phyloP scores from a whole-genome alignment of 495 filamentous ascomycete species.

The Penicillium taxi region DNA sequence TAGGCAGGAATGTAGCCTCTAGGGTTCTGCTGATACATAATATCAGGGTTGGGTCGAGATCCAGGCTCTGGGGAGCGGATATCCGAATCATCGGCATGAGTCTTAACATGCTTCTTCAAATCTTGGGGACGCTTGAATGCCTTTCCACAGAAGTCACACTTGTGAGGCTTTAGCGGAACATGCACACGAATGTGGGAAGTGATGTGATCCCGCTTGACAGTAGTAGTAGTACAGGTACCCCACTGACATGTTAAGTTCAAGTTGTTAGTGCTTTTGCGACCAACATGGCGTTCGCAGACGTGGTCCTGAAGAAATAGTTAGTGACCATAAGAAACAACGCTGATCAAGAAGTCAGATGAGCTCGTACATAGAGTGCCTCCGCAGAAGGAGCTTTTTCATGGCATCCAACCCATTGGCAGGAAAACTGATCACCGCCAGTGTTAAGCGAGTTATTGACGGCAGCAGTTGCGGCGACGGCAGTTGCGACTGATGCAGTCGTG shows the following conservation, averaged over 20 bases:
- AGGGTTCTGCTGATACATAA: conserved; percentile 46
- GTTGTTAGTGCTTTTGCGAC: conserved; percentile 98
- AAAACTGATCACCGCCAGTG: conserved; percentile 51
- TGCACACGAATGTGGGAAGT: conserved; percentile 98
- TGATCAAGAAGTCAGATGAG: conserved; percentile 7
- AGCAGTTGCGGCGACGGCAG: conserved; percentile 37
- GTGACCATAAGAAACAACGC: neutral
- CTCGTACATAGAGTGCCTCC: conserved; percentile 88
- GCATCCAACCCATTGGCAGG: conserved; percentile 84
- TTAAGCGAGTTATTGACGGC: conserved; percentile 35
- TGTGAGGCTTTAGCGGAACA: conserved; percentile 95
- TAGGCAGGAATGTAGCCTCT: conserved; percentile 38
- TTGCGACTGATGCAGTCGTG: conserved; percentile 25
- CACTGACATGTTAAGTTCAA: conserved; percentile 95
- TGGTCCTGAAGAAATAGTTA: conserved; percentile 59
- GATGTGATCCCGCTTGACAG: conserved; percentile 98
- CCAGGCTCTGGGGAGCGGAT: conserved; percentile 66
- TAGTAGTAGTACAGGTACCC: conserved; percentile 91
- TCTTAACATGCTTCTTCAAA: conserved; percentile 99
- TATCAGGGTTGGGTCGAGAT: conserved; percentile 32
- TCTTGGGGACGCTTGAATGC: conserved; percentile 99
- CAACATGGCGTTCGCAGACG: conserved; percentile 96
- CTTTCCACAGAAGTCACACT: conserved; percentile 97
- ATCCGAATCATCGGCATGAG: conserved; percentile 97
- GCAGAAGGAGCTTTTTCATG: conserved; percentile 70